Base-by-base conservation (phyloP, 768 basidiomycete genomes). In the Mycena epipterygia region DNA sequence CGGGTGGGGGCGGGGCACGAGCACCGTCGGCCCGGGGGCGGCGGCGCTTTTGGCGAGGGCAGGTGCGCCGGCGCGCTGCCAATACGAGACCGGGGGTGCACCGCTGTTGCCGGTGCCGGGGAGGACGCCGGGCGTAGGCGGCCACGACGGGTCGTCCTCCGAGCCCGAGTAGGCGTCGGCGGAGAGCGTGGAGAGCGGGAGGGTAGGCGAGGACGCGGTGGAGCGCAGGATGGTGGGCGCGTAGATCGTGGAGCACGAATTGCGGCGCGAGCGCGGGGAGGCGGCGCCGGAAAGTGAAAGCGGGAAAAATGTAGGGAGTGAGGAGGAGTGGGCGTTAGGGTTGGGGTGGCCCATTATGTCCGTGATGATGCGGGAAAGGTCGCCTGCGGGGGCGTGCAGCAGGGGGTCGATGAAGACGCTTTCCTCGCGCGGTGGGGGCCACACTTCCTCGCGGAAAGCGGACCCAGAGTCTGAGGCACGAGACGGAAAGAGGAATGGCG, bases 321-420 rank as follows among this genome's bases (percentile, higher is more conserved):
- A 37, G 5, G 57, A 21, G 23, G 37, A 29, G 21, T 41, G 65
- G 16, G 37, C 5, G 39, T 6, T 23, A 39, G 42, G 17, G 21
- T 23, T 19, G 0, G 63, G 30, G 2, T 35, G 51, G 12, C 68
- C 72, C 72, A 73, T 67, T 21, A 70, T 56, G 39, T 70, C 68
- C 14, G 65, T 67, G 25, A 64, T 65, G 13, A 70, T 73, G 14
- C 51, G 51, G 5, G 59, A 14, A 2, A 73, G 64, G 64, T 73
- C 68, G n/a, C 56, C 72, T 13, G 21, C 39, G 19, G 53, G 61
- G 2, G 41, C 41, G 7, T 60, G 64, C 21, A 70, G 29, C 14
- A 70, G 51, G 29, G 72, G 72, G 37, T 73, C 72, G n/a, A 70
- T 68, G 35, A 73, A 70, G 19, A 56, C 35, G 51, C 72, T 70